A percentile compares a stretch with the other conserved stretches of the same genome.
phyloP scores from a whole-genome alignment of 2,329 filamentous ascomycete species.

The Colletotrichum limetticola region DNA sequence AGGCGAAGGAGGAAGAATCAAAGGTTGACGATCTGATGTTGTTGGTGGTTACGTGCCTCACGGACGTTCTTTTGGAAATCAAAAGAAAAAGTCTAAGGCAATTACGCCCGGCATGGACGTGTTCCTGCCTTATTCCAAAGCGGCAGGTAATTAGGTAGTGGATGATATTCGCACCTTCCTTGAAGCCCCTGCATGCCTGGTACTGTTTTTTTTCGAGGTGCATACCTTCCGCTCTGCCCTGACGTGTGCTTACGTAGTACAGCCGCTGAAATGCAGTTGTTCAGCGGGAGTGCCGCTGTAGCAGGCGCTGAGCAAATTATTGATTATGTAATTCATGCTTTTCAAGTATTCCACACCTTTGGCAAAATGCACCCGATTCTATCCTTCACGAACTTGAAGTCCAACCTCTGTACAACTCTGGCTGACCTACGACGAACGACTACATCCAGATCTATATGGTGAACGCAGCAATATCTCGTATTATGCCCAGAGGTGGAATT shows the following conservation, averaged over 20 bases:
- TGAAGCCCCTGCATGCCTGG: background rate
- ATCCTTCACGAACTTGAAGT: too few species aligned
- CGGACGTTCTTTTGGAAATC: too few species aligned
- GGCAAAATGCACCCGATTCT: too few species aligned
- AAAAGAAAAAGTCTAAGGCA: background rate
- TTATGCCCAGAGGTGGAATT: background rate
- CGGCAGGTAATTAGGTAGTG: background rate
- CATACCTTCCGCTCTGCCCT: background rate
- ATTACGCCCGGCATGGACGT: background rate
- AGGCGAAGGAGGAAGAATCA: background rate
- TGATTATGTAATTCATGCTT: background rate
- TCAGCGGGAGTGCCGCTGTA: background rate
- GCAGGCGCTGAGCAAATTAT: background rate
- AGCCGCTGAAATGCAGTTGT: background rate
- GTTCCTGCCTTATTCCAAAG: background rate
- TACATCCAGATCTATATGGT: too few species aligned
- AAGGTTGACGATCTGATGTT: background rate
- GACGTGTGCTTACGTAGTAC: background rate
- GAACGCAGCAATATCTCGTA: background rate
- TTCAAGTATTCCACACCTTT: background rate
- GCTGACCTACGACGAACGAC: background rate
- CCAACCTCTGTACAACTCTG: background rate
- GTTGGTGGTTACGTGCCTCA: background rate
- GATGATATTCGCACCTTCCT: background rate
- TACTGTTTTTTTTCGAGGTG: constrained; percentile 9